These are phyloP conservation scores for Tanacetum coccineum DNA, from an alignment of 129 eudicot species.

Conservation along the genomic window DNA sequence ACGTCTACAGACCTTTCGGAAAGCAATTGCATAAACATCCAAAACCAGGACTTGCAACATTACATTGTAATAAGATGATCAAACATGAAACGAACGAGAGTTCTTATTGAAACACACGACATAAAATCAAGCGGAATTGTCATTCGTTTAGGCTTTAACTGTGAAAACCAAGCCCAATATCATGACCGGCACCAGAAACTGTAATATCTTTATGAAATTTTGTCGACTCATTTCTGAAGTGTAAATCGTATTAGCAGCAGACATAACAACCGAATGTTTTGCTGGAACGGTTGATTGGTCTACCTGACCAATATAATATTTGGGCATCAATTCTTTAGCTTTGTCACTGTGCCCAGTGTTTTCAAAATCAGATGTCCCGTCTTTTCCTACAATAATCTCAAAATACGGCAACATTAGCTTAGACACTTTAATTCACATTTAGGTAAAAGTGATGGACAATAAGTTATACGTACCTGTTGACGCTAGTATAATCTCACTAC, in stretches of 20 bases:
- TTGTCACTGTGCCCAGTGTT: constrained; percentile 73
- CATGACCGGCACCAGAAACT: constrained; percentile 58
- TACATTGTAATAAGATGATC: too few relatives aligned
- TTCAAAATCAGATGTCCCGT: constrained; percentile 67
- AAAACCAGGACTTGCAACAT: too few relatives aligned
- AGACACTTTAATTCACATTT: too few relatives aligned
- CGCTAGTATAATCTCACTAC: constrained; percentile 74
- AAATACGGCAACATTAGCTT: too few relatives aligned
- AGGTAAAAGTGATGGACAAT: too few relatives aligned
- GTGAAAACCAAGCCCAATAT: constrained; percentile 53
- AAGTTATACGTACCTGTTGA: constrained; percentile 64
- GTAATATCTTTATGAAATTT: constrained; percentile 50
- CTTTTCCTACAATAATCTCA: constrained; percentile 50
- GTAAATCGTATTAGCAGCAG: constrained; percentile 20
- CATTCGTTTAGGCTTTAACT: constrained; percentile 58
- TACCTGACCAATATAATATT: constrained; percentile 61
- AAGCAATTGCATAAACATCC: too few relatives aligned
- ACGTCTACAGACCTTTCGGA: too few relatives aligned
- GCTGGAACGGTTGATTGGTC: constrained; percentile 54
- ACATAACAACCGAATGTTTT: constrained; percentile 40
- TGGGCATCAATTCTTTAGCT: constrained; percentile 57
- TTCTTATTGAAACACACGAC: too few relatives aligned
- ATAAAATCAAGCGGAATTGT: constrained; percentile 9
- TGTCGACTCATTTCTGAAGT: constrained; percentile 37
- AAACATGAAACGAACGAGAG: too few relatives aligned